Evolutionary conservation across 2,329 filamentous ascomycete species (phyloP).

Genomic region (Fusarium palustre): DNA sequence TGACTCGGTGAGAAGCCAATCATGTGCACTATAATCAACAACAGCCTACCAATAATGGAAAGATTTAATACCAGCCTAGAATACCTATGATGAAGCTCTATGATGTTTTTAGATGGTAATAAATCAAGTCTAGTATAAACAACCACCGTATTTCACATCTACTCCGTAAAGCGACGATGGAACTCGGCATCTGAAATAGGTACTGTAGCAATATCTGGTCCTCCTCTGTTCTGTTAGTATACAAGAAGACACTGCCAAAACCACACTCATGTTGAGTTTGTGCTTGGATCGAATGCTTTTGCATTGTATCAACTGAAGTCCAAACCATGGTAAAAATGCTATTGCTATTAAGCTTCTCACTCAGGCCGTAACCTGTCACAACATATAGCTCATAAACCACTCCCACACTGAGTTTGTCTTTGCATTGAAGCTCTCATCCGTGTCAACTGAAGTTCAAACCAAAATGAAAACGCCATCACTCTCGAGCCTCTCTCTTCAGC

Average conservation of each 20-base stretch:
- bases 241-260: neutral
- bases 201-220: neutral
- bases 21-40: neutral
- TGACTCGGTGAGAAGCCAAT: slow-evolving; percentile 30
- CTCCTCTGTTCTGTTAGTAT: neutral
- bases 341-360: neutral
- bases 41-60: neutral
- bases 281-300: neutral
- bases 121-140: neutral
- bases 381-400: neutral
- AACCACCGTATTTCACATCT: neutral
- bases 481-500: neutral
- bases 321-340: neutral
- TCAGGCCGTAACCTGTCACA: neutral
- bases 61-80: neutral
- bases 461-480: neutral
- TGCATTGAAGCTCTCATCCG: neutral
- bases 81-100: neutral
- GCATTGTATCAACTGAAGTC: neutral
- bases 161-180: neutral
- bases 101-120: neutral
- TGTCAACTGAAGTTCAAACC: neutral
- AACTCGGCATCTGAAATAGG: neutral
- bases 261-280: neutral
- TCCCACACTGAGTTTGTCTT: neutral